phyloP scores from a whole-genome alignment of 805 yeast genomes.

The Cyberlindnera meyerae region DNA sequence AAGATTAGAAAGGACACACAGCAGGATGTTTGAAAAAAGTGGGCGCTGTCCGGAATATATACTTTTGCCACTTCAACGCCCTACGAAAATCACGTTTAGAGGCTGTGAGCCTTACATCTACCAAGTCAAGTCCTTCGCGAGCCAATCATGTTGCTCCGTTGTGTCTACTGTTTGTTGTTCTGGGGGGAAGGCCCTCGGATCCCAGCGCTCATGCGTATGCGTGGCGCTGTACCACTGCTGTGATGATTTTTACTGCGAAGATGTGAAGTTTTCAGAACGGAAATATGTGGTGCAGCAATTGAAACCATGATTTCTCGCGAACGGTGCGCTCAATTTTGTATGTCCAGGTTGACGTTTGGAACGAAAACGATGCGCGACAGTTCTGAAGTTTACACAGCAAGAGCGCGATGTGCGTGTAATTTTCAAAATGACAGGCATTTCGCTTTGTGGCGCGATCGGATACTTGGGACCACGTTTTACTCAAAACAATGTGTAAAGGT shows the following conservation, averaged over 20 bases:
- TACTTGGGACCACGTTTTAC: neutral
- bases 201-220: no score
- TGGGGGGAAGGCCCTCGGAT: no score
- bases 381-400: neutral
- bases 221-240: no score
- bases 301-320: slow-evolving; percentile 4
- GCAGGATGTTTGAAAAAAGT: neutral
- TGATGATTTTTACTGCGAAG: neutral
- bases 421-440: slow-evolving; percentile 1
- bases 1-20: no score
- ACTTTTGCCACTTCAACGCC: neutral
- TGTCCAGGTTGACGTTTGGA: slow-evolving; percentile 3
- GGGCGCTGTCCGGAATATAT: slow-evolving; percentile 1
- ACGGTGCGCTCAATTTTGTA: slow-evolving; percentile 1
- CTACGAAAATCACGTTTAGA: neutral
- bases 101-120: neutral
- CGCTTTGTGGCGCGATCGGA: no score
- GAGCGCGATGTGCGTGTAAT: neutral
- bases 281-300: slow-evolving; percentile 5
- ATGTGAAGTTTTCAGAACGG: slow-evolving; percentile 2
- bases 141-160: slow-evolving; percentile 3
- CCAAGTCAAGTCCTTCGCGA: slow-evolving; percentile 1
- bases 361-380: neutral
- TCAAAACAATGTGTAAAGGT: neutral
- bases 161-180: neutral